Base-by-base conservation (phyloP, 208 protist species). In the Trypanosoma vivax region DNA sequence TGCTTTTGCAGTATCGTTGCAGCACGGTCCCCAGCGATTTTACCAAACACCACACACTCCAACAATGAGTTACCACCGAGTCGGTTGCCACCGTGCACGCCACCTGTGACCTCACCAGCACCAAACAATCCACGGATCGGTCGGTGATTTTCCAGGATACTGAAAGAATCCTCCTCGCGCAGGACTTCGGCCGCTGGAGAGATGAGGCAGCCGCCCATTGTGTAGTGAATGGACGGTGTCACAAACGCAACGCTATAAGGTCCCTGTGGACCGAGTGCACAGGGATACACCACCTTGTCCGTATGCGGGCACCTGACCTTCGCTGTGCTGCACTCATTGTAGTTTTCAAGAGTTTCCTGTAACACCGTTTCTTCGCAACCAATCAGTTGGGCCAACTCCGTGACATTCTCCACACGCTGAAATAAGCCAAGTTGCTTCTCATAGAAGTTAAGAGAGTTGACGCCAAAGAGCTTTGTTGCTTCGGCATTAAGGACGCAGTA, bases 1-100 rank as follows among this genome's bases (percentile, higher is more conserved):
- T 69, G 58, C 35, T 68, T 60, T 33, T 84, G 70, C 24, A 84
- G 56, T 33, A 85, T 81, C 21, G 77, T 81, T 30, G 72, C 71
- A 0, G 81, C 79, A 53, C 67, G 64, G 50, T 76, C 69, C 14
- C 92, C 93, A 5, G 85, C 88, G 45, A 81, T 83, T 13, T 84
- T 72, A 16, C 92, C 94, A 68, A 95, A 96, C 11, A 98, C 96
- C 14, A 97, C 89, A 52, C 90, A 97, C 68, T 98, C 94, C 34
- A 98, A 69, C 50, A 99, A 83, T 5, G 92, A 97, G 73, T 98
- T 98, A 38, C 97, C 97, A 37, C 86, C 96, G 13, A 99, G 84
- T 33, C 96, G 83, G 65, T 99, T 99, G 14, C 64, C 53, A 46
- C 97, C 96, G 70, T 99, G 97, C 46, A 99, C 83, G 37, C 96